Evolutionary conservation across 495 filamentous ascomycete species (phyloP), one percentile per base, ranked within the genome.

Genomic region (Friedmanniomyces simplex): DNA sequence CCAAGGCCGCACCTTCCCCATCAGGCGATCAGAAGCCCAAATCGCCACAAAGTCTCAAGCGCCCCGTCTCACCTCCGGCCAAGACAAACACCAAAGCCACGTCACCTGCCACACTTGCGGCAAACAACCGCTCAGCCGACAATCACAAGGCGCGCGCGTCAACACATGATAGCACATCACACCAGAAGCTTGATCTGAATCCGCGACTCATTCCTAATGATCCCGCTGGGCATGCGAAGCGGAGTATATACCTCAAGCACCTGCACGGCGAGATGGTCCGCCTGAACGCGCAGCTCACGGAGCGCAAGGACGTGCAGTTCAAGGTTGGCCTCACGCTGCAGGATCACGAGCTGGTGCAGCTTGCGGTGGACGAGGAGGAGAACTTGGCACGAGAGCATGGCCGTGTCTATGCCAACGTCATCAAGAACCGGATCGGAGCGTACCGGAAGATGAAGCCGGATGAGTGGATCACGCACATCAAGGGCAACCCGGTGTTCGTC

Each of bases 361-460:
- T 86, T 69, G 85, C 88, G 1, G 73, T 96, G 1, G 89, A 96
- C 60, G 83, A 90, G 53, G 93, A 99, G 69, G 83, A 95, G 64
- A 83, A 80, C 53, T 69, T 83, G 25, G 89, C 90, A 0, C 79
- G 69, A 8, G 79, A 82, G 13, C 82, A 82, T 54, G 72, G 76
- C 0, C 62, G 72, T 20, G 82, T 96, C 60, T 97, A 99, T 63
- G 73, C 75, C 2, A 93, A 91, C 65, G 70, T 88, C 10, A 82
- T 97, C 67, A 91, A 87, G 63, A 83, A 86, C 60, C 80, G 82
- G 21, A 88, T 96, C 57, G 72, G 85, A 52, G 72, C 73, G 21
- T 80, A 89, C 62, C 85, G 84, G 63, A 87, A 84, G 52, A 89
- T 89, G 83, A 74, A 68, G 11, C 54, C 79, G 10, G 74, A 74